Base-by-base conservation (phyloP, 495 filamentous ascomycete species). In the Podospora anserina region DNA sequence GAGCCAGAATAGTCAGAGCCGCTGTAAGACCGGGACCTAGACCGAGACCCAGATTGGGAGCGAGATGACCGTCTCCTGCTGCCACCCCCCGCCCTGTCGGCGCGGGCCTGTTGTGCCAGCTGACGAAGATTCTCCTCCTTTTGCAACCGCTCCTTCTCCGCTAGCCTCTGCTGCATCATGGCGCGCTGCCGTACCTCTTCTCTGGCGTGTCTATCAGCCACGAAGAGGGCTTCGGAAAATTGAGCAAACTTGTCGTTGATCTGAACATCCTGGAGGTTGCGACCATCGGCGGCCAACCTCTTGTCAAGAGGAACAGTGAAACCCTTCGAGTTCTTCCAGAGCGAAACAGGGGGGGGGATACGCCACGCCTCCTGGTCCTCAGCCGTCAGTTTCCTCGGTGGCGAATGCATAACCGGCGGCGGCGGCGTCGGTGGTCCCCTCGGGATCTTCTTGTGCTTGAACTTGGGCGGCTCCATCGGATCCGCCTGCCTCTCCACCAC, bases 241-340 rank as follows among this genome's bases (percentile, higher is more conserved):
- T 95, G 91, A 20, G 95, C 94, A 75, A 98, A 98, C 74, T 98
- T 99, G 82, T 99, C 95, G 79, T 98, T 99, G 76, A 99, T 98
- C 26, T 93, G 90, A 44, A 97, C 91, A 79, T 99, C 95, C 77
- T 96, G 92, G 71, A 98, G 80, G 7, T 92, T 92, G 73, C 96
- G 87, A 2, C 95, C 95, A 80, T 97, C 94, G 1, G 95, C 93
- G n/a, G 95, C 95, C 70, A 99, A 81, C 76, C 95, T 91, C 82
- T 98, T 99, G 75, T 98, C 96, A 26, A 99, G 81, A 3, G 95
- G 93, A 2, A 99, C 92, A 0, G 95, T 99, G 73, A 97, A 99
- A 75, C 95, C 95, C 81, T 97, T 97, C 0, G 94, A 92, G 74
- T 99, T 99, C 86, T 99, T 99, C 95, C 95, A 99, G 77, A 97